Percentiles rank a stretch among this genome's conserved stretches.
These are phyloP conservation scores for Bretziella fagacearum DNA, from an alignment of 2,329 filamentous ascomycete genomes.

Conservation along the genomic window DNA sequence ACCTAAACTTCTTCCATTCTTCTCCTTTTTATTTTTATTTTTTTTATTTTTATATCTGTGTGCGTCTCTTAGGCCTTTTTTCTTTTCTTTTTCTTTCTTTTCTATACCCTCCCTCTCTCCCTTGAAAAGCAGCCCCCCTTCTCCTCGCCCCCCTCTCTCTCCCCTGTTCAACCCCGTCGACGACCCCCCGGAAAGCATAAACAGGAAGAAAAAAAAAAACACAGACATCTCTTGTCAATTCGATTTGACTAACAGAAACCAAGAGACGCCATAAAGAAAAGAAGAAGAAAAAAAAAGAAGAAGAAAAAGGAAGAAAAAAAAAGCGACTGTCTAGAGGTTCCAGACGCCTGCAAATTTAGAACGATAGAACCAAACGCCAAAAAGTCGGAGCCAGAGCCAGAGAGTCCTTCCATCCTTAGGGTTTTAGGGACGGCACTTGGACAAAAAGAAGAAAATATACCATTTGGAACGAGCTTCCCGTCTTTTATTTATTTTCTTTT, in stretches of 20 bases:
- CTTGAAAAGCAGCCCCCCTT: neutral
- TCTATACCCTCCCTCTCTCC: neutral
- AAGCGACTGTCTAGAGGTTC: too few relatives aligned
- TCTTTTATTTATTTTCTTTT: conserved; percentile 7
- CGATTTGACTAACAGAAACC: neutral
- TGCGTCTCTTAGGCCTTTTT: too few relatives aligned
- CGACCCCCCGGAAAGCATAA: neutral
- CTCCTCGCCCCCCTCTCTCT: neutral
- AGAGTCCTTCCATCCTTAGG: too few relatives aligned
- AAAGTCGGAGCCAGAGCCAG: neutral
- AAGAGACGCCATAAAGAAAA: neutral
- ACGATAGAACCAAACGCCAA: neutral
- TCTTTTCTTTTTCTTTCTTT: neutral
- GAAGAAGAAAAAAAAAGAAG: neutral
- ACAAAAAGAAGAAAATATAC: neutral
- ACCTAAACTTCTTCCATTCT: too few relatives aligned
- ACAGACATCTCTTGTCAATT: neutral
- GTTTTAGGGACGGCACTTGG: too few relatives aligned
- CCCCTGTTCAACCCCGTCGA: neutral
- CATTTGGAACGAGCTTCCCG: conserved; percentile 4
- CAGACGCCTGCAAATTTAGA: neutral
- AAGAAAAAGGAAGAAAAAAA: neutral
- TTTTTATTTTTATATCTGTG: too few relatives aligned
- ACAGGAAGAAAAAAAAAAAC: neutral
- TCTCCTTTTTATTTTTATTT: too few relatives aligned